Percentiles rank a stretch among this genome's conserved stretches.
Evolutionary conservation across 2,329 filamentous ascomycete genomes (phyloP).

Genomic region (Thelonectria discophora): DNA sequence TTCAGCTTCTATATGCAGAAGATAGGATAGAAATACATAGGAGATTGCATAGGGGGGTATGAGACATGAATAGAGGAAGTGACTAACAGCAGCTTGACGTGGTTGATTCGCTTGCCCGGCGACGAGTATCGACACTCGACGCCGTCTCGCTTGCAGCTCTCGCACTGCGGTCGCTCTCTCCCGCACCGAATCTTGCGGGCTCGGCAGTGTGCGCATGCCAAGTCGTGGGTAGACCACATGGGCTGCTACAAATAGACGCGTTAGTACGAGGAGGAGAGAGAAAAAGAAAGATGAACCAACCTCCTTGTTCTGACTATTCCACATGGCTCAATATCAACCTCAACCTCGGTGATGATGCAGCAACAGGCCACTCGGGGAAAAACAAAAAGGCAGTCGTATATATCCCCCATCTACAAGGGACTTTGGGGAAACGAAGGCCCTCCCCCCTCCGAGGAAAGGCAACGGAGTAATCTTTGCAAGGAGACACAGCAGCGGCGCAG

Average conservation of each 20-base stretch:
- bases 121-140: constrained; percentile 44
- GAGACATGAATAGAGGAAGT: not conserved
- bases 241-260: constrained; percentile 30
- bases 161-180: constrained; percentile 41
- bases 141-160: constrained; percentile 42
- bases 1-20: constrained; percentile 32
- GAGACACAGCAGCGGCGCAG: constrained; percentile 26
- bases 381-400: constrained; percentile 12
- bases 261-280: constrained; percentile 13
- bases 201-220: constrained; percentile 42
- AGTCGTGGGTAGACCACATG: constrained; percentile 43
- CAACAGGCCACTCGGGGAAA: not conserved
- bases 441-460: not conserved
- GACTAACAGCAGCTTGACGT: constrained; percentile 43
- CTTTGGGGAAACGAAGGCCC: not conserved
- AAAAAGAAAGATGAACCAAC: constrained; percentile 27
- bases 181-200: constrained; percentile 42
- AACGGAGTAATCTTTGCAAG: constrained; percentile 17
- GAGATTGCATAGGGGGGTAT: too few species aligned
- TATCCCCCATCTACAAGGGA: not conserved
- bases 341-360: not conserved
- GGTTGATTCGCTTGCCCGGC: constrained; percentile 42
- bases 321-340: constrained; percentile 29
- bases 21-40: not conserved
- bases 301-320: constrained; percentile 40